phyloP scores from a whole-genome alignment of 805 yeast genomes.

The Nakazawaea sp. region DNA sequence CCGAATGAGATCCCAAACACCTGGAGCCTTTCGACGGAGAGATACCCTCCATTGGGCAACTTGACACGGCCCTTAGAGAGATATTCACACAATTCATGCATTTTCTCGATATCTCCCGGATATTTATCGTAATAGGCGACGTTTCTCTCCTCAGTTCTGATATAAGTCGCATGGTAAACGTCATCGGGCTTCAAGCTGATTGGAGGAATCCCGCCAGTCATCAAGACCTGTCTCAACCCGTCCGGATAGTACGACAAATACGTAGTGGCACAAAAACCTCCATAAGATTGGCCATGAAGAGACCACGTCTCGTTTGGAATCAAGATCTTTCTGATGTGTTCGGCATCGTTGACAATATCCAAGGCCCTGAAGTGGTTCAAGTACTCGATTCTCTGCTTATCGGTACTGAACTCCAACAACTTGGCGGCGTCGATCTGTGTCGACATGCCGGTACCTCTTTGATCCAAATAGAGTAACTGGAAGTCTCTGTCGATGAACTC shows the following conservation, averaged over 20 bases:
- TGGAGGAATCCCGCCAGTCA: constrained; percentile 59
- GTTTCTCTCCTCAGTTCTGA: constrained; percentile 41
- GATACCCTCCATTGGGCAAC: constrained; percentile 45
- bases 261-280: constrained; percentile 46
- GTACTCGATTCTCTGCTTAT: constrained; percentile 29
- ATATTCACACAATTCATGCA: constrained; percentile 29
- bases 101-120: constrained; percentile 36
- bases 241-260: constrained; percentile 38
- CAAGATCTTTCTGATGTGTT: constrained; percentile 32
- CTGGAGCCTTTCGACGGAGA: constrained; percentile 46
- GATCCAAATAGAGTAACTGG: constrained; percentile 43
- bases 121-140: constrained; percentile 38
- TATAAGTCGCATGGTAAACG: constrained; percentile 41
- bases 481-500: constrained; percentile 33
- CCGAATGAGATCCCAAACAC: constrained; percentile 48
- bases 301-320: constrained; percentile 37
- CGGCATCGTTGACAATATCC: constrained; percentile 44
- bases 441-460: constrained; percentile 56
- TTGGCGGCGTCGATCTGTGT: constrained; percentile 33
- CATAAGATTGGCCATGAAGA: constrained; percentile 47
- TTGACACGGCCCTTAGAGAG: constrained; percentile 22
- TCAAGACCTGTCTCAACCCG: constrained; percentile 33
- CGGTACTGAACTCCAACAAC: constrained; percentile 13
- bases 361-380: constrained; percentile 45
- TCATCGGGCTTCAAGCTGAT: constrained; percentile 34